Evolutionary conservation across 2,329 filamentous ascomycete species (phyloP).

Genomic region (Metarhizium brunneum): DNA sequence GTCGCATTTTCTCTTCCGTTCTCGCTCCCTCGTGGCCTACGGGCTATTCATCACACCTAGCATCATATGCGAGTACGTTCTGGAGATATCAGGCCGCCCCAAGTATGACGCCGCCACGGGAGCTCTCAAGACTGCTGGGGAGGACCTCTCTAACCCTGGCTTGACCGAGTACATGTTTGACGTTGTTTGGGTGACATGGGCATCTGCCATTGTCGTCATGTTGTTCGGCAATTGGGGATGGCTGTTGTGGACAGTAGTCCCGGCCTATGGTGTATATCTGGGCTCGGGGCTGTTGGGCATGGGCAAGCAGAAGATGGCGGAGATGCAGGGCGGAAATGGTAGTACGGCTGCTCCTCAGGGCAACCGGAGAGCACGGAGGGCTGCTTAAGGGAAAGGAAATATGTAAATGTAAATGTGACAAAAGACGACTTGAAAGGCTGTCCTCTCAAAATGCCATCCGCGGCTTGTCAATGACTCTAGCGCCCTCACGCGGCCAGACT

Average conservation of each 20-base stretch:
- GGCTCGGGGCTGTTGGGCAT: conserved; percentile 44
- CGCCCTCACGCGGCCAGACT: not conserved
- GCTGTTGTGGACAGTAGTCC: conserved; percentile 45
- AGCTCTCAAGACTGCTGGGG: conserved; percentile 66
- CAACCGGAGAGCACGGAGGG: conserved; percentile 46
- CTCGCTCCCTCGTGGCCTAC: conserved; percentile 60
- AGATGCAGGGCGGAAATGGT: conserved; percentile 28
- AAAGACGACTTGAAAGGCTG: not conserved
- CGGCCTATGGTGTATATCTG: conserved; percentile 46
- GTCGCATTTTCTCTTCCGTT: conserved; percentile 56
- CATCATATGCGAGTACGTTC: conserved; percentile 71
- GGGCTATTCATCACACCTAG: conserved; percentile 63
- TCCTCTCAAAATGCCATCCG: not conserved
- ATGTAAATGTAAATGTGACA: not conserved
- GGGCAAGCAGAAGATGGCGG: conserved; percentile 42
- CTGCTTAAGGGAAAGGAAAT: conserved; percentile 27
- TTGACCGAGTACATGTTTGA: conserved; percentile 99
- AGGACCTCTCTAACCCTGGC: conserved; percentile 79
- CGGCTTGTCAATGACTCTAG: not conserved
- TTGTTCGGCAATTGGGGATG: conserved; percentile 72
- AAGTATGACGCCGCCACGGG: conserved; percentile 54
- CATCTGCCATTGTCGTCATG: conserved; percentile 59
- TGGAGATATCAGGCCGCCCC: conserved; percentile 78
- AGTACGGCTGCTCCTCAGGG: conserved; percentile 26
- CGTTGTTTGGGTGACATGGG: conserved; percentile 90